Evolutionary conservation across 2,329 filamentous ascomycete species (phyloP), one percentile per base, ranked within the genome.

Genomic region (Septoria petroselini): DNA sequence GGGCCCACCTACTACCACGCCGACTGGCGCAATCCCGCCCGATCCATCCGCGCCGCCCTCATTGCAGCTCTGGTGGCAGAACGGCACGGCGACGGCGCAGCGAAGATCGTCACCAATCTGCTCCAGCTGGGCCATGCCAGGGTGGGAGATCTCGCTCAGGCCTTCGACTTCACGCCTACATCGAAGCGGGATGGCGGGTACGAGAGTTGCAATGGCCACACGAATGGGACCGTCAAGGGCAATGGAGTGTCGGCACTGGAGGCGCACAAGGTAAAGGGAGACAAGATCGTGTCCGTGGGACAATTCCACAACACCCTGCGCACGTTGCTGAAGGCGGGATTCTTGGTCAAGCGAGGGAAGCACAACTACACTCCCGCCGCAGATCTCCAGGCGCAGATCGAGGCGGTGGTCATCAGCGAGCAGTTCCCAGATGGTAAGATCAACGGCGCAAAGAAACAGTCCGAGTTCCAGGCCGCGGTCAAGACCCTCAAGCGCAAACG

Each of bases 11-110:
- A 82, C 65, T 98, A 97, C 71, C 88, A 95, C 67, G 86, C 89
- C 51, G 90, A 96, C 62, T 76, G 84, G 65, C 76, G 83, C 58
- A 82, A 84, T 54, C 87, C 89, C 57, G 97, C 97, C 71, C 84
- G 84, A 59, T 76, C 96, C 35, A 76, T 91, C 30, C 86, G 93
- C 50, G 81, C 82, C 3, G 90, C 89, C 35, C 93, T 89, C 70
- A 86, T 95, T 31, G 73, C 93, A 21, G 81, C 90, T 57, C 75
- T 88, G 52, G 79, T 93, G 35, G 83, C 89, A 58, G 78, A 78
- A 27, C 81, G 85, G 59, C 85, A 89, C 65, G 91, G 91, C 14
- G 73, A 76, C n/a, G 78, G 83, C 54, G 89, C 89, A 23, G 81
- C 83, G 49, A 81, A 84, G 54, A 76, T 96, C 31, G 78, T 93